Evolutionary conservation across 73 alveolate genomes (phyloP).

Genomic region (Uronychia binucleata): DNA sequence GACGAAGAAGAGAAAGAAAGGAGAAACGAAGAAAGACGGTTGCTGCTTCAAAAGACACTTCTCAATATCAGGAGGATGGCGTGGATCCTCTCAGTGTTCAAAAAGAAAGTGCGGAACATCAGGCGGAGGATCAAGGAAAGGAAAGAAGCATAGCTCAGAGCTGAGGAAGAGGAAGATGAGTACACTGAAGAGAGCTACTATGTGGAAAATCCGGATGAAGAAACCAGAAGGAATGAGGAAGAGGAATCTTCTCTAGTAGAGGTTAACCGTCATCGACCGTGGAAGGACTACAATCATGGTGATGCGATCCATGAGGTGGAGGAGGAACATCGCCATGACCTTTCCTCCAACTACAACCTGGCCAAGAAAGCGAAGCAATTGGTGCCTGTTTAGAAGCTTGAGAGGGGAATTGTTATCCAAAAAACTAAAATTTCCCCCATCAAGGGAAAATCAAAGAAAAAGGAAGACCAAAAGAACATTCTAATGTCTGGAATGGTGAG

Average conservation of each 20-base stretch:
- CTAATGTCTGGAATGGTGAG: no score
- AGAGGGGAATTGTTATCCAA: no score
- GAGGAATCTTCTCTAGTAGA: not conserved
- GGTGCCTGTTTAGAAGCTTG: no score
- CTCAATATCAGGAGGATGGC: not conserved
- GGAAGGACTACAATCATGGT: not conserved
- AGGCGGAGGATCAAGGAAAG: not conserved
- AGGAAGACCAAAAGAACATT: no score
- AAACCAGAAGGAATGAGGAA: not conserved
- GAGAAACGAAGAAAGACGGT: not conserved
- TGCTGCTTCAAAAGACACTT: not conserved
- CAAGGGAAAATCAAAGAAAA: no score
- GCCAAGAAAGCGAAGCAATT: no score
- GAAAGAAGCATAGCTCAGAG: not conserved
- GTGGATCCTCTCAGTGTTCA: not conserved
- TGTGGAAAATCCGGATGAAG: not conserved
- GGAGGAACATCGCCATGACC: not conserved
- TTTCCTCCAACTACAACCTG: not conserved
- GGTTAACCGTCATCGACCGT: not conserved
- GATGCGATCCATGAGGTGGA: not conserved
- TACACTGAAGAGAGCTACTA: not conserved
- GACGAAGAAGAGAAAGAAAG: not conserved
- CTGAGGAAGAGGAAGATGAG: not conserved
- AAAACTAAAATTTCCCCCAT: no score
- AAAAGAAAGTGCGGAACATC: not conserved